Evolutionary conservation across 1,139 yeast genomes (phyloP), one percentile per base, ranked within the genome.

Genomic region (Zhuliangozyma blackwelliae): DNA sequence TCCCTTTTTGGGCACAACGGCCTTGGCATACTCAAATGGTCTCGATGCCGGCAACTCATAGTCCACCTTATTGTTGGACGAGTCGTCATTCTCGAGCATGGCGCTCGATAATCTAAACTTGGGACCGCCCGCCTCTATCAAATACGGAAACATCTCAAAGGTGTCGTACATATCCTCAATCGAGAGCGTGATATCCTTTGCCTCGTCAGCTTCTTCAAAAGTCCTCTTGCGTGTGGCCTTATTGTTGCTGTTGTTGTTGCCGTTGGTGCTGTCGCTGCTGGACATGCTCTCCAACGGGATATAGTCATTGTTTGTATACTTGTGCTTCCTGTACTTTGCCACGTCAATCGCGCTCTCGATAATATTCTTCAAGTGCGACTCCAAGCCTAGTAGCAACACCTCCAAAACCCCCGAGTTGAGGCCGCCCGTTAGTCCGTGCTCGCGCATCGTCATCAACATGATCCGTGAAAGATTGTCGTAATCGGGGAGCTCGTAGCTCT

Each of bases 391-490:
- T 22, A 82, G 67, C 46, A 90, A 58, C n/a, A 92, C 68, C 43
- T 89, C 96, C 25, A 87, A 75, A 2, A 85, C 87, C 12, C 79
- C 82, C 10, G 80, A 71, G 37, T 79, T 83, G 13, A 90, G 68
- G 8, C 83, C 81, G 0, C 96, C 96, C 0, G 92, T 73, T n/a
- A 92, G 64, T 0, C 98, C 98, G 54, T 89, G 80, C 52, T 92
- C 98, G 52, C 97, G 72, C 51, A 95, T 85, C 5, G 84, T 81
- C 59, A 96, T 95, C 28, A 82, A 63, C 69, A 92, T 80, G 36
- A 92, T 72, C 27, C 81, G 69, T 36, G 79, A 75, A 35, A 94
- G 61, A 33, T 75, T 74, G 34, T 82, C 92, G 30, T 73, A 68
- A 49, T 92, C 97, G 0, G 97, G 97, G 10, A 92, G 61, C 46